Evolutionary conservation across 192 early-diverging fungal species (phyloP).

Genomic region (Podila epicladia): DNA sequence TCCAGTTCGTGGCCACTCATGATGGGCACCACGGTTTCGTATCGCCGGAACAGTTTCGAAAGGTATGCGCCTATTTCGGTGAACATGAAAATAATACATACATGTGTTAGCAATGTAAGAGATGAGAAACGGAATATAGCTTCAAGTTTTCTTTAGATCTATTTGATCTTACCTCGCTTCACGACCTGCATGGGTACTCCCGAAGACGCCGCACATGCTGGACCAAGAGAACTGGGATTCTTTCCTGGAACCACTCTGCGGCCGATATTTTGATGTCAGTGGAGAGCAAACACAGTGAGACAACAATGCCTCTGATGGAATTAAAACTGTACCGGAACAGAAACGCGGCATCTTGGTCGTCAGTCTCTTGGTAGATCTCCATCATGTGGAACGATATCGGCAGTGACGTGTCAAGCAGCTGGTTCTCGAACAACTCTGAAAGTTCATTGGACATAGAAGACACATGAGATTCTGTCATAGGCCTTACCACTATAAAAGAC

Average conservation of each 20-base stretch:
- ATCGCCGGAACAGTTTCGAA: conserved; percentile 33
- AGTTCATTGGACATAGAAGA: not conserved
- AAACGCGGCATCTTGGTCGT: conserved; percentile 60
- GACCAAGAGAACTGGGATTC: conserved; percentile 53
- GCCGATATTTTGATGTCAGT: not conserved
- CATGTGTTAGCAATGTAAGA: not conserved
- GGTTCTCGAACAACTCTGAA: conserved; percentile 59
- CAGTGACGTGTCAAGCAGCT: conserved; percentile 52
- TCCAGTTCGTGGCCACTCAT: conserved; percentile 12
- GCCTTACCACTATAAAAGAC: conserved; percentile 29
- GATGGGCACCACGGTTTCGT: conserved; percentile 28
- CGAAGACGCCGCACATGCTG: conserved; percentile 57
- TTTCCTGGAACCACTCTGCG: conserved; percentile 53
- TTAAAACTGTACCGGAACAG: conserved; percentile 61
- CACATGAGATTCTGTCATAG: conserved; percentile 1
- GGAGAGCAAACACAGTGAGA: not conserved
- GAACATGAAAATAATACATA: not conserved
- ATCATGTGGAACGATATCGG: conserved; percentile 62
- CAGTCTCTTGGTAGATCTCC: conserved; percentile 60
- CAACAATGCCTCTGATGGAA: not conserved
- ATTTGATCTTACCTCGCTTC: conserved; percentile 43
- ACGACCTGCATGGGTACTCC: conserved; percentile 45
- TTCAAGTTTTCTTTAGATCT: not conserved
- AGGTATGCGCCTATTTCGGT: conserved; percentile 12
- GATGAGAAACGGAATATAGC: not conserved